These are phyloP conservation scores for Gossypium davidsonii DNA, from an alignment of 441 rosid genomes.

Conservation along the genomic window DNA sequence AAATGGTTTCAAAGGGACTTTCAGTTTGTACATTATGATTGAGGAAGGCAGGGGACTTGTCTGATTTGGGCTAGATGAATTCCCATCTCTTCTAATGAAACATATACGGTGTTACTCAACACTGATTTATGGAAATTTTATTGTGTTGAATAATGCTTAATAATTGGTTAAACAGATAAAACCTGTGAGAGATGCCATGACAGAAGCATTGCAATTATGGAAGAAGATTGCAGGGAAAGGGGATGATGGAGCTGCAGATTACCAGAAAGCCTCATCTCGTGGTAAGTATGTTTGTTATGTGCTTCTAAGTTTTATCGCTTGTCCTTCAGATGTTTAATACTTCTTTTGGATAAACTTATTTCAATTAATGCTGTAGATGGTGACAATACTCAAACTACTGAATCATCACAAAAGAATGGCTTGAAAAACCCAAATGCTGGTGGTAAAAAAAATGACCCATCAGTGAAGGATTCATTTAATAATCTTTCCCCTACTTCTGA, in stretches of 20 bases:
- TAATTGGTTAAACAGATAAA: constrained; percentile 57
- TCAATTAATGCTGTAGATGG: constrained; percentile 29
- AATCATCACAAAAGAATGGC: constrained; percentile 34
- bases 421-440: constrained; percentile 36
- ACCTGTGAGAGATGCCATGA: constrained; percentile 91
- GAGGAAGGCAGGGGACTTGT: not conserved
- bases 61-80: no score
- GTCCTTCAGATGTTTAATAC: constrained; percentile 3
- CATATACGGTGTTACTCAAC: not conserved
- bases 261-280: constrained; percentile 49
- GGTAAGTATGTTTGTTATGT: constrained; percentile 31
- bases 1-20: constrained; percentile 1
- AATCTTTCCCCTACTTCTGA: constrained; percentile 39
- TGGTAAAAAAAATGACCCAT: constrained; percentile 36
- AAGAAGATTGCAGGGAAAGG: constrained; percentile 74
- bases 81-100: not conserved
- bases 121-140: constrained; percentile 1
- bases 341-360: not conserved
- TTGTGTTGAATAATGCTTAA: constrained; percentile 11
- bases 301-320: not conserved
- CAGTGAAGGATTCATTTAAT: constrained; percentile 40
- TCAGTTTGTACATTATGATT: not conserved
- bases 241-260: constrained; percentile 55
- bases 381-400: constrained; percentile 30
- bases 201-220: constrained; percentile 91